Percentiles rank a stretch among this genome's conserved stretches.
These are phyloP conservation scores for Zygosaccharomyces bisporus DNA, from an alignment of 805 yeast genomes.

Conservation along the genomic window DNA sequence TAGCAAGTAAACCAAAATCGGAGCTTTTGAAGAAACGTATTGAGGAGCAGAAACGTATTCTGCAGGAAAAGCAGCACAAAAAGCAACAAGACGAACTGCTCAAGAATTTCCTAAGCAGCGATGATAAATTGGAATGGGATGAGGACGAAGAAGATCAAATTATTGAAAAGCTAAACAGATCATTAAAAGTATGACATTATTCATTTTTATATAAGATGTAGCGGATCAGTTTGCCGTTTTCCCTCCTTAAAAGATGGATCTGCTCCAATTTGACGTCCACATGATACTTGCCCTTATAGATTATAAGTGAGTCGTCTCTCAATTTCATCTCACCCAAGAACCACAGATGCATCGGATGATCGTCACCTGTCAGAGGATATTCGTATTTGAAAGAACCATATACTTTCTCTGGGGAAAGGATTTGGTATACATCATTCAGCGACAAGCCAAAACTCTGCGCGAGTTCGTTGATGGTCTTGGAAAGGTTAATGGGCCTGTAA, in stretches of 20 bases:
- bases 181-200: constrained; percentile 13
- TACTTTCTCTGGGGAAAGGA: constrained; percentile 25
- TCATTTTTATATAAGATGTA: constrained; percentile 29
- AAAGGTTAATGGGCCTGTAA: constrained; percentile 24
- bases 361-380: constrained; percentile 26
- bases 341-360: constrained; percentile 30
- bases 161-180: constrained; percentile 19
- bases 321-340: constrained; percentile 31
- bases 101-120: constrained; percentile 30
- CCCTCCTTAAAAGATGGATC: constrained; percentile 30
- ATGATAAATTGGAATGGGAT: constrained; percentile 30
- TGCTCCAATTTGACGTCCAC: constrained; percentile 31
- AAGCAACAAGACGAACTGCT: constrained; percentile 29
- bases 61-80: constrained; percentile 24
- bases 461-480: constrained; percentile 15
- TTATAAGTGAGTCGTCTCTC: constrained; percentile 21
- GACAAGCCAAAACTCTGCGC: constrained; percentile 23
- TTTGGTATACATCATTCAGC: constrained; percentile 25
- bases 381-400: constrained; percentile 31
- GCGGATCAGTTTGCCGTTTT: constrained; percentile 26
- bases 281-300: constrained; percentile 33
- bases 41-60: constrained; percentile 31
- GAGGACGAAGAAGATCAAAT: constrained; percentile 31
- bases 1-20: constrained; percentile 11
- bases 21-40: constrained; percentile 30